A percentile compares a stretch with the other conserved stretches of the same genome.
Evolutionary conservation across 768 basidiomycete species (phyloP).

Genomic region (Agaricus sinodeliciosus): DNA sequence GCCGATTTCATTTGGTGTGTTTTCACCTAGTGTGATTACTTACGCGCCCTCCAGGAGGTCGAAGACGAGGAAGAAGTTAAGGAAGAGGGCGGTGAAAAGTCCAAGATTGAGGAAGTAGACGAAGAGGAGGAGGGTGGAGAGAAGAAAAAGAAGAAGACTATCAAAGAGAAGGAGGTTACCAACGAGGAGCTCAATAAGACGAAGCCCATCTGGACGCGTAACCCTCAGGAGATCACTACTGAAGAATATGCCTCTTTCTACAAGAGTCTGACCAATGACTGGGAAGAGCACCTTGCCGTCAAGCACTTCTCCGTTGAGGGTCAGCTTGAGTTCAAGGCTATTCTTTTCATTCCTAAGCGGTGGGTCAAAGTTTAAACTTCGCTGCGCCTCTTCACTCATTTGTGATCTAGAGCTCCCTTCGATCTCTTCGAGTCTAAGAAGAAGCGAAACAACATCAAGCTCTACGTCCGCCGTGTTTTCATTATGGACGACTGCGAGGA

Average conservation of each 20-base stretch:
- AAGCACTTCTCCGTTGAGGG: slow-evolving; percentile 99
- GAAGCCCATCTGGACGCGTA: slow-evolving; percentile 99
- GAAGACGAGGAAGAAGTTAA: slow-evolving; percentile 79
- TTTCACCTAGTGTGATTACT: background rate
- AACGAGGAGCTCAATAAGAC: slow-evolving; percentile 99
- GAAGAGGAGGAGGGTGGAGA: slow-evolving; percentile 85
- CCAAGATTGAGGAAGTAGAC: slow-evolving; percentile 79
- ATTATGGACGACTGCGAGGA: slow-evolving; percentile 99
- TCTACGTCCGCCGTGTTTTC: slow-evolving; percentile 99
- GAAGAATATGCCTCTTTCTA: slow-evolving; percentile 98
- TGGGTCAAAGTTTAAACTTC: slow-evolving; percentile 25
- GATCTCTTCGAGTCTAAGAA: slow-evolving; percentile 99
- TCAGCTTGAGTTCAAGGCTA: slow-evolving; percentile 99
- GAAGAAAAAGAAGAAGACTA: slow-evolving; percentile 90
- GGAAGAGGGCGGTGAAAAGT: slow-evolving; percentile 61
- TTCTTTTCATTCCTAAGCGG: slow-evolving; percentile 96
- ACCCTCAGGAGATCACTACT: slow-evolving; percentile 85
- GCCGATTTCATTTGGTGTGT: slow-evolving; percentile 16
- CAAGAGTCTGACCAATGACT: slow-evolving; percentile 99
- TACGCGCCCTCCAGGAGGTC: slow-evolving; percentile 55
- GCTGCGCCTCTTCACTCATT: background rate
- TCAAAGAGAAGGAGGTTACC: slow-evolving; percentile 81
- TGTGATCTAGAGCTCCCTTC: slow-evolving; percentile 75
- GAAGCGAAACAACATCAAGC: slow-evolving; percentile 99
- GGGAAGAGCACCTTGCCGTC: slow-evolving; percentile 99